phyloP scores from a whole-genome alignment of 495 filamentous ascomycete genomes.

The Wilcoxina mikolae region DNA sequence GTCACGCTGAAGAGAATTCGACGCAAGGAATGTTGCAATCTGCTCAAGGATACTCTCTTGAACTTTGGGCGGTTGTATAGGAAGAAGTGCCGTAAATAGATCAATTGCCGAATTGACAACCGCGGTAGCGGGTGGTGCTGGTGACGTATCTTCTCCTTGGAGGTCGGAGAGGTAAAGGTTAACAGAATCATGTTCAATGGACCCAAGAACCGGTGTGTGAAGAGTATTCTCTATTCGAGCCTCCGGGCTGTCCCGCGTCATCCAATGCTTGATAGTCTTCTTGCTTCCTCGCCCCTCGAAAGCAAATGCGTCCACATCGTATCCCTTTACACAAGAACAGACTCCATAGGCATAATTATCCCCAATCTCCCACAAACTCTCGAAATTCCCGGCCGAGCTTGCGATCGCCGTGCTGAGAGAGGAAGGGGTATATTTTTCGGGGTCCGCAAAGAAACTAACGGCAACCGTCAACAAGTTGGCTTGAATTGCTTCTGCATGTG shows the following conservation, averaged over 20 bases:
- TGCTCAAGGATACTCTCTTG: constrained; percentile 94
- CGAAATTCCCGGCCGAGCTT: constrained; percentile 75
- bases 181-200: constrained; percentile 80
- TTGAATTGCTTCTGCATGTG: constrained; percentile 72
- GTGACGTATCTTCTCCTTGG: constrained; percentile 34
- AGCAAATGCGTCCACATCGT: constrained; percentile 50
- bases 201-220: constrained; percentile 38
- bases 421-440: constrained; percentile 68
- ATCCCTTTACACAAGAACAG: constrained; percentile 66
- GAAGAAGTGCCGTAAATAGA: constrained; percentile 78
- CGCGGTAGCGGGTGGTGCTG: constrained; percentile 79
- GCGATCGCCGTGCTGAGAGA: constrained; percentile 86
- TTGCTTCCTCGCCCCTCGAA: constrained; percentile 42
- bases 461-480: constrained; percentile 88
- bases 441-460: constrained; percentile 81
- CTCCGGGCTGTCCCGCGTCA: constrained; percentile 48
- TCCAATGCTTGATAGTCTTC: constrained; percentile 41
- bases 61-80: constrained; percentile 72
- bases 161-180: constrained; percentile 51
- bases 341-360: constrained; percentile 93
- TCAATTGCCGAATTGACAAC: constrained; percentile 88
- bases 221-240: constrained; percentile 52
- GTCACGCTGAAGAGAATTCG: constrained; percentile 65
- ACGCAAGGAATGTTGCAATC: constrained; percentile 69
- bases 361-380: constrained; percentile 83